Base-by-base conservation (phyloP, 345 rosid species). In the Eucalyptus albens region DNA sequence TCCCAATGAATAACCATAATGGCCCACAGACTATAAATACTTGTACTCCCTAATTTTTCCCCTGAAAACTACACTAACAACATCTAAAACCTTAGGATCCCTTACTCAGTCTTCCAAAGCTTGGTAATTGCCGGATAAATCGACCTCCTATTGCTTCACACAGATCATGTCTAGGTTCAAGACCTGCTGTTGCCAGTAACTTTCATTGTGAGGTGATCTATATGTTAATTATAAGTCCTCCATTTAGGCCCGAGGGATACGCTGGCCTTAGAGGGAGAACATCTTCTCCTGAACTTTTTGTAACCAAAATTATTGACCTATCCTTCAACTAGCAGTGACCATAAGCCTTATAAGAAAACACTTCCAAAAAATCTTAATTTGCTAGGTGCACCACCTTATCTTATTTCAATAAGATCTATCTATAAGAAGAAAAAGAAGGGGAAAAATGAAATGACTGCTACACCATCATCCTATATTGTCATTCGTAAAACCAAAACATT, bases 121-220 rank as follows among this genome's bases (percentile, higher is more conserved):
- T 31, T 16, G 42, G 37, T 8, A 21, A 31, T 7, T 3, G 3
- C 4, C 7, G 37, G 2, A n/a, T 67, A 67, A 67, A 31, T 67
- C 2, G 22, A 31, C 59, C 59, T 19, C 80, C 22, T 67, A 1
- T 15, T 31, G 42, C 80, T 27, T 47, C 14, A 12, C 29, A 15
- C 5, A 14, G 21, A 8, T 27, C 51, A 24, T 44, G 86, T 6
- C 17, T 49, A 44, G 31, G n/a, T 42, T 37, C 1, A 9, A 15
- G 0, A 15, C 3, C 31, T 0, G 2, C 31, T 3, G 16, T 29
- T 27, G 59, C 24, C 24, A 27, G 31, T 12, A 27, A 27, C n/a
- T 29, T 29, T 29, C n/a, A 27, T 6, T 60, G 6, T 0, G 0
- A 7, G 56, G 24, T 1, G 9, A 53, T 53, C 9, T 53, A 0